phyloP scores from a whole-genome alignment of 2,329 filamentous ascomycete genomes.

The Cercospora beticola region DNA sequence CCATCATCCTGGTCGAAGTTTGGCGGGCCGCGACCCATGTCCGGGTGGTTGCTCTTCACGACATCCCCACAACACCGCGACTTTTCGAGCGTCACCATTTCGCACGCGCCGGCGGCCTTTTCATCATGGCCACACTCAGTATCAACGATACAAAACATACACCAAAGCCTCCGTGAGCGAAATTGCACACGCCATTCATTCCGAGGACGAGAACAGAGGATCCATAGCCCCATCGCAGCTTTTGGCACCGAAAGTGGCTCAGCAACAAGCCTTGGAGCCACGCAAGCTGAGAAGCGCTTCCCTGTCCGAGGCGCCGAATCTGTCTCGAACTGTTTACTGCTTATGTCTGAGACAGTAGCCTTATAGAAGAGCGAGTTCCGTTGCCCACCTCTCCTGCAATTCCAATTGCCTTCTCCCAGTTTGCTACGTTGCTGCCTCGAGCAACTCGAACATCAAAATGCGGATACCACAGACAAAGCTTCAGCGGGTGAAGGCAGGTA shows the following conservation, averaged over 20 bases:
- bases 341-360: conserved; percentile 11
- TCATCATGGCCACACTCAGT: background rate
- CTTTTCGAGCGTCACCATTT: background rate
- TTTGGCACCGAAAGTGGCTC: background rate
- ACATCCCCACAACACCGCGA: conserved; percentile 2
- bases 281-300: conserved; percentile 15
- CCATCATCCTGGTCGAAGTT: background rate
- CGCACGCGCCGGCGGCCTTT: background rate
- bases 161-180: background rate
- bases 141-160: background rate
- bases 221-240: background rate
- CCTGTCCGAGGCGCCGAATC: background rate
- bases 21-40: background rate
- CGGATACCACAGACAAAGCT: conserved; percentile 48
- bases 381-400: background rate
- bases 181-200: too few relatives aligned
- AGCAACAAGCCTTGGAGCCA: conserved; percentile 16
- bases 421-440: background rate
- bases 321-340: conserved; percentile 18
- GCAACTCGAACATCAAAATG: conserved; percentile 34
- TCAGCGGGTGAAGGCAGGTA: conserved; percentile 56
- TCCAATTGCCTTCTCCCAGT: background rate
- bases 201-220: background rate
- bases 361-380: conserved; percentile 5
- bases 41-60: conserved; percentile 1